A percentile compares a stretch with the other conserved stretches of the same genome.
These are phyloP conservation scores for Colletotrichum falcatum DNA, from an alignment of 2,329 filamentous ascomycete genomes.

Conservation along the genomic window DNA sequence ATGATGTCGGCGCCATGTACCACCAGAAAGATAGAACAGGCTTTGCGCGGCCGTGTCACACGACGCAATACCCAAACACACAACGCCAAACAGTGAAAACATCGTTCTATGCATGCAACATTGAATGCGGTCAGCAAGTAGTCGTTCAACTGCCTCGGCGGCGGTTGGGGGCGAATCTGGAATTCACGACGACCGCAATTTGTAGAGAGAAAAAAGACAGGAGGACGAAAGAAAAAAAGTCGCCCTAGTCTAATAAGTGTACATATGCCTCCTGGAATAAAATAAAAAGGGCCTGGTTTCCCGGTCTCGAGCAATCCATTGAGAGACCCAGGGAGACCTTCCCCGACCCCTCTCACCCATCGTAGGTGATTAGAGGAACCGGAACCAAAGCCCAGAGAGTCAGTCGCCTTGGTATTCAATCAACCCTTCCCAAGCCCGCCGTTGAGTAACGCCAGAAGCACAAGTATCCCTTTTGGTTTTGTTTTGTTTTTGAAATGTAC, in stretches of 20 bases:
- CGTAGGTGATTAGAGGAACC: not conserved
- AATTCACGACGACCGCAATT: not conserved
- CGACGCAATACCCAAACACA: conserved; percentile 12
- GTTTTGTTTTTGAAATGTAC: not conserved
- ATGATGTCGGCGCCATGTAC: conserved; percentile 10
- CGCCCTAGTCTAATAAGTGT: not conserved
- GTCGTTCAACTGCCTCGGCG: not conserved
- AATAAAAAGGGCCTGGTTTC: not conserved
- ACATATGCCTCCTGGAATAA: not conserved
- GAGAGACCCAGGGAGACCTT: not conserved
- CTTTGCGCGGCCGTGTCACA: not conserved
- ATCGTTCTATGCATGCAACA: not conserved
- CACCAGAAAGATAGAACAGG: not conserved
- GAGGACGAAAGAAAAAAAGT: not conserved
- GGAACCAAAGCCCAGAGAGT: not conserved
- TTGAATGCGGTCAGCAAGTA: too few species aligned
- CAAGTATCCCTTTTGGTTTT: not conserved
- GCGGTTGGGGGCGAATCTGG: not conserved
- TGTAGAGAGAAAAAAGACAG: not conserved
- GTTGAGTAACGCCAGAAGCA: conserved; percentile 7
- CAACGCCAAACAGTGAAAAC: not conserved
- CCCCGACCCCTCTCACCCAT: not conserved
- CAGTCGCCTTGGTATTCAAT: conserved; percentile 10
- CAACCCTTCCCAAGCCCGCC: not conserved
- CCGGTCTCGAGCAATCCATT: not conserved